Conservation (phyloP, 2,329 filamentous ascomycete species). For the Penicillium sp. region DNA sequence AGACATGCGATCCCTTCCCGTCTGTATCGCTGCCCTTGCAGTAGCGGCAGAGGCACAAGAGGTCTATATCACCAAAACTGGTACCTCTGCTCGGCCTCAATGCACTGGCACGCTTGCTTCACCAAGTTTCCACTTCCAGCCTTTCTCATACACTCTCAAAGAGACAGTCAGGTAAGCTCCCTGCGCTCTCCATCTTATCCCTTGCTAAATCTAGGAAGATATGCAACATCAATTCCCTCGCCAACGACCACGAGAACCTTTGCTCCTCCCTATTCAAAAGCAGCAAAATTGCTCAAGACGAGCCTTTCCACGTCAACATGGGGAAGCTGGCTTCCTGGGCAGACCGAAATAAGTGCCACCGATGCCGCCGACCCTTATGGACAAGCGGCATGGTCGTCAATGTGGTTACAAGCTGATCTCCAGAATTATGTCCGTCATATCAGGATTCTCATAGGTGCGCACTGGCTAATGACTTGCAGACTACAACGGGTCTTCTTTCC, state of each 20-base stretch:
- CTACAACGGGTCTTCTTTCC: conserved; percentile 41
- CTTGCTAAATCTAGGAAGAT: conserved; percentile 19
- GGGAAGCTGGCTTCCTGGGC: conserved; percentile 36
- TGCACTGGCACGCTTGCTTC: conserved; percentile 18
- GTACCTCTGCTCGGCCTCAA: conserved; percentile 24
- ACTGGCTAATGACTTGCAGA: conserved; percentile 10
- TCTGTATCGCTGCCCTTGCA: conserved; percentile 3
- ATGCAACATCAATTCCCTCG: conserved; percentile 32
- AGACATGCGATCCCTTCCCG: background rate
- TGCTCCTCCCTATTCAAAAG: conserved; percentile 28
- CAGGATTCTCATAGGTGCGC: background rate
- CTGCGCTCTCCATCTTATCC: background rate
- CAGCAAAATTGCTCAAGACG: conserved; percentile 24
- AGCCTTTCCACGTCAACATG: conserved; percentile 31
- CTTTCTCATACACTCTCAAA: conserved; percentile 31
- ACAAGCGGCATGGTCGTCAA: conserved; percentile 38
- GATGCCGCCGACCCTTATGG: conserved; percentile 34
- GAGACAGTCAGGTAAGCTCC: conserved; percentile 27
- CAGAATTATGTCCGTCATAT: conserved; percentile 29
- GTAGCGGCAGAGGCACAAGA: conserved; percentile 20
- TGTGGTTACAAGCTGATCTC: conserved; percentile 33
- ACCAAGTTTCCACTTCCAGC: conserved; percentile 27
- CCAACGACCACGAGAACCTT: conserved; percentile 32
- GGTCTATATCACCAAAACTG: conserved; percentile 29
- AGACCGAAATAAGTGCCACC: conserved; percentile 28